phyloP scores from a whole-genome alignment of 139 green algal species.

The Yamagishiella unicocca region DNA sequence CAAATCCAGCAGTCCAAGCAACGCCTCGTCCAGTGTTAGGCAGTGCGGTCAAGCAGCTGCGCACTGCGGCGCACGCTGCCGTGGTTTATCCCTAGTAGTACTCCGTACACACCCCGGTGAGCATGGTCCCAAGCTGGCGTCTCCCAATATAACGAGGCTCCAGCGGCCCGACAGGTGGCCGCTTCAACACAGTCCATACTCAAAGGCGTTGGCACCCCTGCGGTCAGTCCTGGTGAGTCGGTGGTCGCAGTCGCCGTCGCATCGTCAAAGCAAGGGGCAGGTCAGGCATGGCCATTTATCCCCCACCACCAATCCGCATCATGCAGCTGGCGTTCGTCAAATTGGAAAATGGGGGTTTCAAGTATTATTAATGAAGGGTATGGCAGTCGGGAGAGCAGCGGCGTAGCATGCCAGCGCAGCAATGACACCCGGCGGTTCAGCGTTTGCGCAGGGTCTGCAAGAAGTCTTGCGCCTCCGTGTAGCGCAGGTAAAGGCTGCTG shows the following conservation, averaged over 20 bases:
- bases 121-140: too few species aligned
- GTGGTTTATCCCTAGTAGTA: too few species aligned
- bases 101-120: too few species aligned
- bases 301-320: too few species aligned
- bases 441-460: constrained; percentile 41
- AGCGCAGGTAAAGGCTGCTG: constrained; percentile 50
- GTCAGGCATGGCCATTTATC: too few species aligned
- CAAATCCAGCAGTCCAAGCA: constrained; percentile 4
- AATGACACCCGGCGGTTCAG: too few species aligned
- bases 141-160: too few species aligned
- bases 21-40: background rate
- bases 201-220: background rate
- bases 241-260: background rate
- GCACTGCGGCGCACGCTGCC: background rate
- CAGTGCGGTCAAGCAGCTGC: background rate
- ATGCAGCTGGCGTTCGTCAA: too few species aligned
- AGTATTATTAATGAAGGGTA: too few species aligned
- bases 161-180: background rate
- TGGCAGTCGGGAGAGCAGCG: too few species aligned
- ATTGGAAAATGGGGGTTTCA: too few species aligned
- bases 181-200: background rate
- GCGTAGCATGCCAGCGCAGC: too few species aligned
- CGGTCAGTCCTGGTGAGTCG: background rate
- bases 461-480: constrained; percentile 59
- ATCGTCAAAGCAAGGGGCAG: background rate